Evolutionary conservation across 1,284 basidiomycete species (phyloP).

Genomic region (Amylostereum areolatum): DNA sequence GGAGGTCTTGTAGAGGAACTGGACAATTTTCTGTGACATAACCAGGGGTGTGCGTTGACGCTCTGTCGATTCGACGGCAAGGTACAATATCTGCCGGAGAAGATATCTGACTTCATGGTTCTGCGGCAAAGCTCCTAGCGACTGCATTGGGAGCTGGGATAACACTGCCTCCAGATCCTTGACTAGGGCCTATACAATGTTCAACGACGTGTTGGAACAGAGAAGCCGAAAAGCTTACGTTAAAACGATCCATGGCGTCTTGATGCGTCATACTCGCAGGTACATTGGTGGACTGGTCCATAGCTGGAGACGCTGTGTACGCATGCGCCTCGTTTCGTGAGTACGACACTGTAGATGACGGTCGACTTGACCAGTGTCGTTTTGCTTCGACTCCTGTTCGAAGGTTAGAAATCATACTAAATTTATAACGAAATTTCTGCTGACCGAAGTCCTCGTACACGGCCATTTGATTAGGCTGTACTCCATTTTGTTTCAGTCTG

Average conservation of each 20-base stretch:
- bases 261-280: constrained; percentile 47
- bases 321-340: constrained; percentile 37
- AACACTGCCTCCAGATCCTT: constrained; percentile 80
- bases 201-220: constrained; percentile 1
- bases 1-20: constrained; percentile 81
- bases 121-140: constrained; percentile 65
- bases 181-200: constrained; percentile 34
- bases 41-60: constrained; percentile 83
- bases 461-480: constrained; percentile 77
- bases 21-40: constrained; percentile 94
- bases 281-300: constrained; percentile 31
- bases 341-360: constrained; percentile 59
- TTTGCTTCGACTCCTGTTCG: constrained; percentile 44
- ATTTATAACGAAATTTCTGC: constrained; percentile 11
- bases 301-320: constrained; percentile 47
- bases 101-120: constrained; percentile 85
- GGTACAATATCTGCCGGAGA: constrained; percentile 74
- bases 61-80: constrained; percentile 75
- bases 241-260: constrained; percentile 75
- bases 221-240: constrained; percentile 31
- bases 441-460: constrained; percentile 96
- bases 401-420: background rate
- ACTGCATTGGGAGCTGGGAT: constrained; percentile 59
- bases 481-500: constrained; percentile 78
- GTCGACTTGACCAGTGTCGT: constrained; percentile 52